Evolutionary conservation across 192 early-diverging fungal genomes (phyloP), one percentile per base, ranked within the genome.

Genomic region (Helicostylum pulchrum): DNA sequence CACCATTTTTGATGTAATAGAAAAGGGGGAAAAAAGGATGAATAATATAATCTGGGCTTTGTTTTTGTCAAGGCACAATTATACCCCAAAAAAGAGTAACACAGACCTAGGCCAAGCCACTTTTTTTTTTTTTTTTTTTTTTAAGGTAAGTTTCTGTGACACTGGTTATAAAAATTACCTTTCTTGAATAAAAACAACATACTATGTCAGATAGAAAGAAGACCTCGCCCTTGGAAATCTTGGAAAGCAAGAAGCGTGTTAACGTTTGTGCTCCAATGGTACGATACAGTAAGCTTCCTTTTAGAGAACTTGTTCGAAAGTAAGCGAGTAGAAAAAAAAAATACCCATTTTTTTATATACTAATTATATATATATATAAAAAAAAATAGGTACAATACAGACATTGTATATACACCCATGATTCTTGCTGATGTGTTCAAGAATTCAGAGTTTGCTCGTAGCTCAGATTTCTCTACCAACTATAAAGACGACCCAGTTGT

Each of bases 231-330:
- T 59, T 87, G 31, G 70, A 83, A 54, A 72, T 88, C 12, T 80
- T 85, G 50, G 78, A 82, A 44, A 69, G 77, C 11, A 83, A 85
- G 50, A 72, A 77, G 20, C 80, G 85, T 60, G 64, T 95, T 39
- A 92, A 89, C 66, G 88, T 96, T 3, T 94, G 91, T 59, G 96
- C 94, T 3, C 96, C 96, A 0, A 98, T 98, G 96, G 96, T 98
- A 9, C 81, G 96, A 32, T 98, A 98, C 73, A 95, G 93, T 63
- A 98, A 96, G 65, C 75, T 94, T 4, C 89, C 96, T 0, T 98
- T 98, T 73, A 80, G 96, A 54, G 88, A 95, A 58, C 74, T 95
- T 6, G 84, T 95, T 44, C 78, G 92, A 49, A 77, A 87, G 85
- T 91, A 77, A 77, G 82, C 67, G 19, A 26, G 8, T 39, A 57